A percentile compares a stretch with the other conserved stretches of the same genome.
phyloP scores from a whole-genome alignment of 2,329 filamentous ascomycete genomes.

The Fusarium oxysporum region DNA sequence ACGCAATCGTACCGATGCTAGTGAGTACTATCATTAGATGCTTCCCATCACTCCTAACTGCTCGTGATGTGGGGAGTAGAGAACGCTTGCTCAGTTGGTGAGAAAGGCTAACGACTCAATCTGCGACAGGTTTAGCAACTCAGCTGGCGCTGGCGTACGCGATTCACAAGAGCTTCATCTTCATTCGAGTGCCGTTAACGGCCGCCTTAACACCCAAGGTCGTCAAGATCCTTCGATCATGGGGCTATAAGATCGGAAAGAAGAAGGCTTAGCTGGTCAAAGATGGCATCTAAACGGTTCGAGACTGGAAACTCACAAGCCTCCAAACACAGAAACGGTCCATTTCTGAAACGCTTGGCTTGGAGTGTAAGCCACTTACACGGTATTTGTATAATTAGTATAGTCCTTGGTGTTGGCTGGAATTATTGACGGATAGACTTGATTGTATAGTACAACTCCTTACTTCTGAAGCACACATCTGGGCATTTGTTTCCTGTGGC shows the following conservation, averaged over 20 bases:
- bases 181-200: slow-evolving; percentile 91
- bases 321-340: slow-evolving; percentile 5
- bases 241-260: slow-evolving; percentile 97
- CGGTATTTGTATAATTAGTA: slow-evolving; percentile 28
- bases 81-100: slow-evolving; percentile 15
- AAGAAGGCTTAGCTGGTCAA: slow-evolving; percentile 49
- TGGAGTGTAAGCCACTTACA: slow-evolving; percentile 7
- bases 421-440: slow-evolving; percentile 17
- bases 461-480: not conserved
- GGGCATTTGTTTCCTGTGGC: not conserved
- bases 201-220: slow-evolving; percentile 92
- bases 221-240: slow-evolving; percentile 85
- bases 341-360: slow-evolving; percentile 15
- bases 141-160: slow-evolving; percentile 94
- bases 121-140: slow-evolving; percentile 70
- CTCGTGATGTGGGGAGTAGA: slow-evolving; percentile 1
- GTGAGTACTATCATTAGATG: slow-evolving; percentile 65
- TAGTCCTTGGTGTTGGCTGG: slow-evolving; percentile 8
- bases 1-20: slow-evolving; percentile 74
- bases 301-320: slow-evolving; percentile 23
- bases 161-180: slow-evolving; percentile 98
- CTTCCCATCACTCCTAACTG: not conserved
- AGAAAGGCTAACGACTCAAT: slow-evolving; percentile 41
- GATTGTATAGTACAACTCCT: slow-evolving; percentile 14
- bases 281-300: slow-evolving; percentile 20